A percentile compares a stretch with the other conserved stretches of the same genome.
These are phyloP conservation scores for Thalassiosira mediterranea DNA, from an alignment of 352 stramenopile species.

Conservation along the genomic window DNA sequence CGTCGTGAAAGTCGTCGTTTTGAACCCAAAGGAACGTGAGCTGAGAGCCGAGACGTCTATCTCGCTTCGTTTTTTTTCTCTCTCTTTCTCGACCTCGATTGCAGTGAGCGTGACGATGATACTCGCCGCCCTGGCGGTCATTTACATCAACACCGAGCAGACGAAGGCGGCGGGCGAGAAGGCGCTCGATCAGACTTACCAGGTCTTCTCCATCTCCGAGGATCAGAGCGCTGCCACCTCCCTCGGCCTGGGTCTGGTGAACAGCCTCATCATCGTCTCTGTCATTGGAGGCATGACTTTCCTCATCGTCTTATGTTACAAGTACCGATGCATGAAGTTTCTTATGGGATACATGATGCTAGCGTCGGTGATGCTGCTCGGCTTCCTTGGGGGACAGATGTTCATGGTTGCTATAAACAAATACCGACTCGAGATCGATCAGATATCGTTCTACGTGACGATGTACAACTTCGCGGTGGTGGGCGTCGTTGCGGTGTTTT, in stretches of 20 bases:
- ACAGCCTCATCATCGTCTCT: conserved; percentile 80
- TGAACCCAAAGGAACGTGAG: no score
- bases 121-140: conserved; percentile 64
- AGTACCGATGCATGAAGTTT: conserved; percentile 84
- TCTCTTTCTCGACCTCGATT: neutral
- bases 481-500: conserved; percentile 84
- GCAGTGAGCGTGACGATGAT: conserved; percentile 77
- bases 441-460: conserved; percentile 80
- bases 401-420: conserved; percentile 78
- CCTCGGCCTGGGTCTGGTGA: conserved; percentile 57
- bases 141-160: conserved; percentile 74
- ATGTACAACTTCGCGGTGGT: conserved; percentile 87
- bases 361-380: conserved; percentile 75
- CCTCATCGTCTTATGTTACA: conserved; percentile 84
- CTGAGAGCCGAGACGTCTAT: no score
- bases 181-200: conserved; percentile 59
- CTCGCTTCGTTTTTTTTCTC: conserved; percentile 2
- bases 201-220: conserved; percentile 54
- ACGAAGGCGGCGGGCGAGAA: conserved; percentile 55
- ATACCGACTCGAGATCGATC: conserved; percentile 78
- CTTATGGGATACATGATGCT: conserved; percentile 85
- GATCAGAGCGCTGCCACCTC: conserved; percentile 30
- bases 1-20: neutral
- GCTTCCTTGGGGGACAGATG: conserved; percentile 78
- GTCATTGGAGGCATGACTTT: conserved; percentile 83